Evolutionary conservation across 306 rosid species (phyloP).

Genomic region (Prunus mume): DNA sequence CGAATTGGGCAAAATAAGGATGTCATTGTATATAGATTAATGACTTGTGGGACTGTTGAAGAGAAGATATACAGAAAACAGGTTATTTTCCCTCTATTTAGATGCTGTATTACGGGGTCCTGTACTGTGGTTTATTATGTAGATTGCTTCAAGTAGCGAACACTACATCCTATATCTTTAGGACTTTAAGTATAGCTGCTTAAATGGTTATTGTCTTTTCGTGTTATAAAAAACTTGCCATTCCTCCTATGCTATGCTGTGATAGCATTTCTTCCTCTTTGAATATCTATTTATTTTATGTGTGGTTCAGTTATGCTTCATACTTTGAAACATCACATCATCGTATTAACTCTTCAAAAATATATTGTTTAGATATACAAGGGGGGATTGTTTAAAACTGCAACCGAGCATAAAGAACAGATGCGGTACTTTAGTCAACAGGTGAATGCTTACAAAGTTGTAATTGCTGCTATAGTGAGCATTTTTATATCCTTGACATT

Average conservation of each 20-base stretch:
- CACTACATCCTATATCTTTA: not conserved
- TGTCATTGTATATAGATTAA: conserved; percentile 84
- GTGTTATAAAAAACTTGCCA: not conserved
- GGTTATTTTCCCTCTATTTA: conserved; percentile 35
- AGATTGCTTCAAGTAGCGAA: not conserved
- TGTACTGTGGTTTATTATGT: not conserved
- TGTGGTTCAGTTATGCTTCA: not conserved
- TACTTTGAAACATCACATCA: not conserved
- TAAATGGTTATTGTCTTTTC: not conserved
- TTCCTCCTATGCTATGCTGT: not conserved
- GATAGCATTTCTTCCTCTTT: not conserved
- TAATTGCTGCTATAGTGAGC: not conserved
- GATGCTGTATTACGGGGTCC: not conserved
- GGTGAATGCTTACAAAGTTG: conserved; percentile 40
- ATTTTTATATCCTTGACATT: not conserved
- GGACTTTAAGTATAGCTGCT: not conserved
- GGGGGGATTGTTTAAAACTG: conserved; percentile 88
- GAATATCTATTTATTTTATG: not conserved
- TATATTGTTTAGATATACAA: conserved; percentile 54
- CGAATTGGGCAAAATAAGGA: conserved; percentile 92
- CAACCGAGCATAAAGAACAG: conserved; percentile 95
- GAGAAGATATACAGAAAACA: conserved; percentile 95
- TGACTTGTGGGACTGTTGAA: conserved; percentile 97
- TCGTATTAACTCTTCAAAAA: conserved; percentile 16
- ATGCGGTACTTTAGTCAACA: conserved; percentile 89